phyloP scores from a whole-genome alignment of 805 yeast genomes.

The Zygotorulaspora danielsina region DNA sequence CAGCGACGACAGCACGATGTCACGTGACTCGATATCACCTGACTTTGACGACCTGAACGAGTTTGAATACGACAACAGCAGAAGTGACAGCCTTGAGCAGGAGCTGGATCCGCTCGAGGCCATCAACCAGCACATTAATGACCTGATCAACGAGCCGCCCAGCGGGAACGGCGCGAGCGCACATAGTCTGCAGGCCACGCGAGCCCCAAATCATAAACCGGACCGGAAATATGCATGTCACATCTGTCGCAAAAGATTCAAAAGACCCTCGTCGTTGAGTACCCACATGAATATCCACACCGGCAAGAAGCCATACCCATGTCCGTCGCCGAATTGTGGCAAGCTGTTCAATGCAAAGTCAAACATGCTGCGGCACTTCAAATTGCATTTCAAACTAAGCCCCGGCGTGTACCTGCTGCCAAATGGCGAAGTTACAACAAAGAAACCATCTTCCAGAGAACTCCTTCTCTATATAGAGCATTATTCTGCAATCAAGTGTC shows the following conservation, averaged over 20 bases:
- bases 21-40: not conserved
- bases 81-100: not conserved
- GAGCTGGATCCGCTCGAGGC: too few species aligned
- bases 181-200: too few species aligned
- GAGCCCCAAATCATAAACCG: not conserved
- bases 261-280: slow-evolving; percentile 81
- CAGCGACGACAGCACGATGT: not conserved
- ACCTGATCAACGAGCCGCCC: not conserved
- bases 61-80: not conserved
- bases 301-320: slow-evolving; percentile 84
- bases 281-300: slow-evolving; percentile 82
- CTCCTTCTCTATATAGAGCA: slow-evolving; percentile 6
- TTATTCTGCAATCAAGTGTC: not conserved
- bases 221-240: slow-evolving; percentile 45
- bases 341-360: slow-evolving; percentile 49
- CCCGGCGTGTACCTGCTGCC: slow-evolving; percentile 23
- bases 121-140: too few species aligned
- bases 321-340: slow-evolving; percentile 57
- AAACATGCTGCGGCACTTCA: slow-evolving; percentile 32
- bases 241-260: slow-evolving; percentile 72
- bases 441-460: slow-evolving; percentile 20
- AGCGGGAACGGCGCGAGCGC: not conserved
- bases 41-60: not conserved
- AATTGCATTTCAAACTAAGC: slow-evolving; percentile 24
- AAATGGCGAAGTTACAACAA: slow-evolving; percentile 17